phyloP scores from a whole-genome alignment of 495 filamentous ascomycete species.

The Penicillium parvum region DNA sequence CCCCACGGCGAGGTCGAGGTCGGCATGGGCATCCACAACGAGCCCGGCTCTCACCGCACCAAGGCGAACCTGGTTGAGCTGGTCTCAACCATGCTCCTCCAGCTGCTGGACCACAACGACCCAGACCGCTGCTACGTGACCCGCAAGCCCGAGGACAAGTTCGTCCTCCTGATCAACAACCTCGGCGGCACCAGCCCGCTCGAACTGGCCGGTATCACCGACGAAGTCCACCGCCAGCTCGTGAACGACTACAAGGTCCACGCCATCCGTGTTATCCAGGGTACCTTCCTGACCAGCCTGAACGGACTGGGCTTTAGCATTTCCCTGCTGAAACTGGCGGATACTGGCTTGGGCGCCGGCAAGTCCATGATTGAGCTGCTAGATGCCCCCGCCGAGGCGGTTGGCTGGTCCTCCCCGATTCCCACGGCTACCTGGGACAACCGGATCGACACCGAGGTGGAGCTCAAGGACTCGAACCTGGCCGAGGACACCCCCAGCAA shows the following conservation, averaged over 20 bases:
- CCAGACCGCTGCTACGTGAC: slow-evolving; percentile 76
- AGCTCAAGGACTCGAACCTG: slow-evolving; percentile 53
- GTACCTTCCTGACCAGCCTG: slow-evolving; percentile 74
- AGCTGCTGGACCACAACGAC: slow-evolving; percentile 75
- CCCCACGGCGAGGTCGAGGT: slow-evolving; percentile 76
- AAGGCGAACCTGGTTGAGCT: slow-evolving; percentile 65
- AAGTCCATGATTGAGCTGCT: slow-evolving; percentile 82
- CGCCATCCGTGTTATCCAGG: slow-evolving; percentile 59
- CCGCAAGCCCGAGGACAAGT: slow-evolving; percentile 55
- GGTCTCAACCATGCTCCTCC: slow-evolving; percentile 72
- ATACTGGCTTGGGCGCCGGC: slow-evolving; percentile 71
- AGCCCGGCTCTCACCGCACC: slow-evolving; percentile 72
- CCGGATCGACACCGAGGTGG: slow-evolving; percentile 32
- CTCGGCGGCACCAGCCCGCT: slow-evolving; percentile 86
- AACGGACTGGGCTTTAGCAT: slow-evolving; percentile 93
- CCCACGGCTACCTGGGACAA: slow-evolving; percentile 51
- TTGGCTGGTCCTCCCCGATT: slow-evolving; percentile 79
- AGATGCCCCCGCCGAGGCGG: slow-evolving; percentile 78
- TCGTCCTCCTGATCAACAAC: slow-evolving; percentile 86
- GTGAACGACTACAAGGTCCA: slow-evolving; percentile 61
- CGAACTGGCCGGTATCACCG: slow-evolving; percentile 82
- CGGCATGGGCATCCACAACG: slow-evolving; percentile 99
- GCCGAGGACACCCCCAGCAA: slow-evolving; percentile 59
- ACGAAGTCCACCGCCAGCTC: slow-evolving; percentile 83
- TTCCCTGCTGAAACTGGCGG: slow-evolving; percentile 71